Evolutionary conservation across 164 flowering plant species (phyloP).

Genomic region (grape (Vitis vinifera)): DNA sequence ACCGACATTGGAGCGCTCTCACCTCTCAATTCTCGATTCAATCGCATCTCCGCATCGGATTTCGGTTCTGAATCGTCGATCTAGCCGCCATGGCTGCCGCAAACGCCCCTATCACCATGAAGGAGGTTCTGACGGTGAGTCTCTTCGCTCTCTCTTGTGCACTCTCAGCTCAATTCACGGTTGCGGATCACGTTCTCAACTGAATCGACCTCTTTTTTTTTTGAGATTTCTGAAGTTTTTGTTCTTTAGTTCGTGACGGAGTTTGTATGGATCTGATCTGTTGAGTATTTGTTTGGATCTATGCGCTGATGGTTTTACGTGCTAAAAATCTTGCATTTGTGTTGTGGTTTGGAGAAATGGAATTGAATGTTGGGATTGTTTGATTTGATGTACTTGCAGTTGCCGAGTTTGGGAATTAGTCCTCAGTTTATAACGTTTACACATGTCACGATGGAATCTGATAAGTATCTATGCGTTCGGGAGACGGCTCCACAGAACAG

Average conservation of each 20-base stretch:
- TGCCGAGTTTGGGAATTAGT: slow-evolving; percentile 85
- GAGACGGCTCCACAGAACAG: slow-evolving; percentile 97
- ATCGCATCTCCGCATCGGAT: slow-evolving; percentile 22
- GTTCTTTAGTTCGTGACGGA: neutral
- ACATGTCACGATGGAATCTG: slow-evolving; percentile 98
- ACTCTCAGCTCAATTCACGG: neutral
- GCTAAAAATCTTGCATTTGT: too few relatives aligned
- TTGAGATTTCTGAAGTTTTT: neutral
- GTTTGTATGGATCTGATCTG: neutral
- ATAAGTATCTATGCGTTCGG: slow-evolving; percentile 94
- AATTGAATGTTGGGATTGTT: slow-evolving; percentile 8
- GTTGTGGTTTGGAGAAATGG: neutral
- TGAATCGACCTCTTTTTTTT: too few relatives aligned
- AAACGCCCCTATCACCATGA: slow-evolving; percentile 95
- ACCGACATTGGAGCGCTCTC: neutral
- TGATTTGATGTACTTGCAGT: slow-evolving; percentile 59
- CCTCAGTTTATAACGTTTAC: slow-evolving; percentile 95
- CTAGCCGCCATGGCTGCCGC: slow-evolving; percentile 91
- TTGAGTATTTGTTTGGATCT: slow-evolving; percentile 2
- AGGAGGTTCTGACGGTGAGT: slow-evolving; percentile 81
- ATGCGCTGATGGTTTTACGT: neutral
- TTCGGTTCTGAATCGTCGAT: slow-evolving; percentile 23
- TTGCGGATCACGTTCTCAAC: too few relatives aligned
- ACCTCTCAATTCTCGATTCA: slow-evolving; percentile 6
- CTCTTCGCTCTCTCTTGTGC: neutral